Conservation (phyloP, 2,329 filamentous ascomycete genomes). For the Talaromyces marneffei region DNA sequence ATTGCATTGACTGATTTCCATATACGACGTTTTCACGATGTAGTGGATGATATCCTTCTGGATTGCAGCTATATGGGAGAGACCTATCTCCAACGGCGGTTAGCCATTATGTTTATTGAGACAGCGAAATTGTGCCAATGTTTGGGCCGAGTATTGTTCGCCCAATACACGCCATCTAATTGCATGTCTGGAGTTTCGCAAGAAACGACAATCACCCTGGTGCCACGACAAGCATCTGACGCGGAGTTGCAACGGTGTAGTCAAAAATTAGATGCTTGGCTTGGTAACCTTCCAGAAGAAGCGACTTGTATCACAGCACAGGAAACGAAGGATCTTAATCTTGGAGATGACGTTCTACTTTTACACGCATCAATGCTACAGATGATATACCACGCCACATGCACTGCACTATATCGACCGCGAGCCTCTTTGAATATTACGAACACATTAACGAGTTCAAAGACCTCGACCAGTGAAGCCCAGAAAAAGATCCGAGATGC, state of each 20-base stretch:
- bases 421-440: conserved; percentile 55
- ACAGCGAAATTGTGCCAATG: conserved; percentile 81
- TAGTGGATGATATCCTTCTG: conserved; percentile 56
- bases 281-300: conserved; percentile 59
- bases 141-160: conserved; percentile 76
- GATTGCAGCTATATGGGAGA: conserved; percentile 64
- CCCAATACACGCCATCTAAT: conserved; percentile 81
- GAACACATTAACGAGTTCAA: conserved; percentile 27
- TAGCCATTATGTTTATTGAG: conserved; percentile 79
- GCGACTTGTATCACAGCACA: conserved; percentile 63
- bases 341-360: conserved; percentile 44
- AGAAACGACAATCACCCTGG: conserved; percentile 70
- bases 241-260: conserved; percentile 72
- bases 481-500: conserved; percentile 75
- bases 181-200: conserved; percentile 63
- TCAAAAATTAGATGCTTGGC: conserved; percentile 68
- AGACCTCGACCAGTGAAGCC: conserved; percentile 61
- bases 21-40: conserved; percentile 59
- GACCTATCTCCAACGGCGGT: conserved; percentile 62
- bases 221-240: conserved; percentile 74
- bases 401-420: conserved; percentile 81
- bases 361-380: conserved; percentile 77
- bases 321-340: conserved; percentile 52
- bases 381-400: conserved; percentile 84
- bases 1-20: conserved; percentile 74